phyloP scores from a whole-genome alignment of 371 early-diverging fungal species.

The Rhizomucor miehei region DNA sequence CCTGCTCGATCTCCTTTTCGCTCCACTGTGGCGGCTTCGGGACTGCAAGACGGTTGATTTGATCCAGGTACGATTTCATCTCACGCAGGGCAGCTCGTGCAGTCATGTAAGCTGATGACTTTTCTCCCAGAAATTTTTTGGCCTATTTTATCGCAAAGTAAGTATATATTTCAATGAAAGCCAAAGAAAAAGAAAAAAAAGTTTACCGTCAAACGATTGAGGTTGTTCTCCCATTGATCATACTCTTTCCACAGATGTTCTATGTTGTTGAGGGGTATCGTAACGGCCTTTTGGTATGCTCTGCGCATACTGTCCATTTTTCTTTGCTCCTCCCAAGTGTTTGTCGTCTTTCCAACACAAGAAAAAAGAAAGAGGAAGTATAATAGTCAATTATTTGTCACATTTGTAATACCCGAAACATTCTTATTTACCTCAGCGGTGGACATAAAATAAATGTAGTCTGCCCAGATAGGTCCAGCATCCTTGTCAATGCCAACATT shows the following conservation, averaged over 20 bases:
- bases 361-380: background rate
- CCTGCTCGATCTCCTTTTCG: constrained; percentile 66
- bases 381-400: background rate
- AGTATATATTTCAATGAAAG: too few relatives aligned
- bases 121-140: constrained; percentile 83
- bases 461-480: constrained; percentile 86
- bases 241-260: constrained; percentile 95
- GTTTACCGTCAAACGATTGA: constrained; percentile 79
- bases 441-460: constrained; percentile 83
- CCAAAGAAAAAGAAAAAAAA: too few relatives aligned
- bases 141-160: too few relatives aligned
- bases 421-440: constrained; percentile 67
- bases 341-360: constrained; percentile 46
- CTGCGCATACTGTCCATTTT: constrained; percentile 86
- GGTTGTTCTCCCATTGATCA: constrained; percentile 87
- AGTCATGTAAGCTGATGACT: constrained; percentile 88
- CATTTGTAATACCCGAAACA: background rate
- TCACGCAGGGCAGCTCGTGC: constrained; percentile 87
- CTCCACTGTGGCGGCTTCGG: constrained; percentile 86
- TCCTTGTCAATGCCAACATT: constrained; percentile 91
- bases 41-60: constrained; percentile 62
- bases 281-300: constrained; percentile 82
- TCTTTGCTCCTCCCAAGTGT: constrained; percentile 88
- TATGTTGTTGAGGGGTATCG: constrained; percentile 80
- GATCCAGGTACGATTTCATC: constrained; percentile 71